These are phyloP conservation scores for Vigna reflexopilosa DNA, from an alignment of 306 rosid species.

Conservation along the genomic window DNA sequence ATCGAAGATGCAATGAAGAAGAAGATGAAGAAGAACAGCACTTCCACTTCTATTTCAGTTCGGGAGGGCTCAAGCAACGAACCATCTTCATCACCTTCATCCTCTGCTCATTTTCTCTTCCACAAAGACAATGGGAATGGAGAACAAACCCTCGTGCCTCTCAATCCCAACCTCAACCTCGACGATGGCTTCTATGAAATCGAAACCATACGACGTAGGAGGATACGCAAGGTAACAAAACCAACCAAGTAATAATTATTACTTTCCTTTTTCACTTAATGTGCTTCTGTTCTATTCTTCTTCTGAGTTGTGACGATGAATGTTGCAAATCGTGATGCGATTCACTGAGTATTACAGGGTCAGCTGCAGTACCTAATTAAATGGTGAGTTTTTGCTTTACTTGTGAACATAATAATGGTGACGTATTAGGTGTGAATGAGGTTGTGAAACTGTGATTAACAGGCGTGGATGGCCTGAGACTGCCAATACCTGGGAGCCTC, in stretches of 20 bases:
- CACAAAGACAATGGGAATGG: not conserved
- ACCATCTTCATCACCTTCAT: not conserved
- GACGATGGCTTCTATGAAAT: slow-evolving; percentile 81
- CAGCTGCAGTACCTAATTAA: slow-evolving; percentile 87
- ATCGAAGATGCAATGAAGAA: slow-evolving; percentile 16
- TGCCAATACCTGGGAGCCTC: slow-evolving; percentile 96
- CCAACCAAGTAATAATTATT: too few species aligned
- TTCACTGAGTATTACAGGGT: slow-evolving; percentile 45
- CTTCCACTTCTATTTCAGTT: too few species aligned
- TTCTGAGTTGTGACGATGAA: not conserved
- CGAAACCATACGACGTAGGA: slow-evolving; percentile 83
- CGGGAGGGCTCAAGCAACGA: not conserved
- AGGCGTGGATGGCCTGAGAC: slow-evolving; percentile 98
- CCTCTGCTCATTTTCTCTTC: not conserved
- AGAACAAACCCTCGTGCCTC: slow-evolving; percentile 37
- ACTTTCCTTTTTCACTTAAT: not conserved
- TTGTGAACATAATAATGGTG: not conserved
- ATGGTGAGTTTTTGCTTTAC: slow-evolving; percentile 56
- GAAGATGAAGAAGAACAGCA: not conserved
- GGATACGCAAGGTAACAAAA: slow-evolving; percentile 72
- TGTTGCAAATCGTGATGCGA: slow-evolving; percentile 37
- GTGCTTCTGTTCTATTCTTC: not conserved
- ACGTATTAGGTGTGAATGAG: not conserved
- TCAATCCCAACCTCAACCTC: slow-evolving; percentile 50
- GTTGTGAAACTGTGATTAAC: not conserved